These are phyloP conservation scores for Pythium sukuiense DNA, from an alignment of 352 stramenopile genomes.

Conservation along the genomic window DNA sequence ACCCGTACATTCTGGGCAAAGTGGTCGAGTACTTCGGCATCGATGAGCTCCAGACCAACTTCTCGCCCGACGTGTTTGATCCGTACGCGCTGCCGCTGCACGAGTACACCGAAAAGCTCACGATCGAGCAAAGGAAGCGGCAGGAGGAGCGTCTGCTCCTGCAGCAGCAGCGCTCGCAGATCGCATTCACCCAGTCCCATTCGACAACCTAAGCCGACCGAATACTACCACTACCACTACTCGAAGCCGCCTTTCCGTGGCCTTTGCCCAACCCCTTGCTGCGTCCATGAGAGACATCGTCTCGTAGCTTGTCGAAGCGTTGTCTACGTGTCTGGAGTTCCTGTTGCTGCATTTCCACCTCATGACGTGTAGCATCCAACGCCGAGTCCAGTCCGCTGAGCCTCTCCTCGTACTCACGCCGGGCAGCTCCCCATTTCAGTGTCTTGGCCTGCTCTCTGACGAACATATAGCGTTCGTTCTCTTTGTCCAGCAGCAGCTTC, in stretches of 20 bases:
- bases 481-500: slow-evolving; percentile 45
- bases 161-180: slow-evolving; percentile 39
- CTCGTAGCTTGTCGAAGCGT: slow-evolving; percentile 20
- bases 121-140: slow-evolving; percentile 62
- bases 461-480: slow-evolving; percentile 49
- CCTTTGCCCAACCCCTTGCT: slow-evolving; percentile 52
- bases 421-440: slow-evolving; percentile 60
- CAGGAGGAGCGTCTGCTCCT: slow-evolving; percentile 38
- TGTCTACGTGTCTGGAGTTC: slow-evolving; percentile 14
- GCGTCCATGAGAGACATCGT: slow-evolving; percentile 32
- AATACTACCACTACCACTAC: not conserved
- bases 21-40: slow-evolving; percentile 87
- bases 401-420: slow-evolving; percentile 46
- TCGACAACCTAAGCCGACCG: slow-evolving; percentile 9
- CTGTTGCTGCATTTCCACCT: slow-evolving; percentile 25
- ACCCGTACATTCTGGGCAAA: slow-evolving; percentile 87
- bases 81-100: slow-evolving; percentile 64
- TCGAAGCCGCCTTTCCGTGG: slow-evolving; percentile 16
- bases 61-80: slow-evolving; percentile 62
- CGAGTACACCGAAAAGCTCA: slow-evolving; percentile 66
- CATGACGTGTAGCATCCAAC: slow-evolving; percentile 17
- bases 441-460: slow-evolving; percentile 42
- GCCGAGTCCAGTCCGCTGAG: slow-evolving; percentile 34
- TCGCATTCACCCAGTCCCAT: slow-evolving; percentile 16
- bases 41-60: slow-evolving; percentile 80